These are phyloP conservation scores for Epichloe scottii DNA, from an alignment of 2,329 filamentous ascomycete species.

Conservation along the genomic window DNA sequence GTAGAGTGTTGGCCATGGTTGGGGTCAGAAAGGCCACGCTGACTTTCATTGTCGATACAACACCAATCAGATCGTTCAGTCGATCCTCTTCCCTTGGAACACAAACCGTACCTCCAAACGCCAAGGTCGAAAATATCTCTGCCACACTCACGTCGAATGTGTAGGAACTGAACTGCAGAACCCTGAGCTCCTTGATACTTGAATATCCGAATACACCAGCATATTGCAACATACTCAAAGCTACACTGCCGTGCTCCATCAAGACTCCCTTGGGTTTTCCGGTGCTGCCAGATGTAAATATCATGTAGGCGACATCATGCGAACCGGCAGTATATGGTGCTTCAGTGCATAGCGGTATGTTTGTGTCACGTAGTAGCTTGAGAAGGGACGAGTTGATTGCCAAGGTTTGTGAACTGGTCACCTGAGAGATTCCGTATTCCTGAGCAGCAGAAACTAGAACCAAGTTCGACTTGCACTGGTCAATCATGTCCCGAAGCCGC, in stretches of 20 bases:
- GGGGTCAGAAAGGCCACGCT: background rate
- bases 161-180: conserved; percentile 10
- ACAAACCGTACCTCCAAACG: conserved; percentile 9
- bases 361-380: background rate
- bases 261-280: background rate
- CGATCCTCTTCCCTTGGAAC: conserved; percentile 9
- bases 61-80: conserved; percentile 6
- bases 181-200: background rate
- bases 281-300: background rate
- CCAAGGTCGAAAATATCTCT: conserved; percentile 9
- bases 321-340: background rate
- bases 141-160: conserved; percentile 10
- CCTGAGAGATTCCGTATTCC: too few relatives aligned
- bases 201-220: background rate
- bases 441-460: too few relatives aligned
- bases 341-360: background rate
- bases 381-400: background rate
- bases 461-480: background rate
- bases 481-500: background rate
- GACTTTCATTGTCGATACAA: background rate
- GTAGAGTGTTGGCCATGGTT: background rate
- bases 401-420: background rate
- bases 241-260: background rate
- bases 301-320: background rate
- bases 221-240: background rate